These are phyloP conservation scores for Beauveria scarabaeidicola DNA, from an alignment of 2,329 filamentous ascomycete genomes.

Conservation along the genomic window DNA sequence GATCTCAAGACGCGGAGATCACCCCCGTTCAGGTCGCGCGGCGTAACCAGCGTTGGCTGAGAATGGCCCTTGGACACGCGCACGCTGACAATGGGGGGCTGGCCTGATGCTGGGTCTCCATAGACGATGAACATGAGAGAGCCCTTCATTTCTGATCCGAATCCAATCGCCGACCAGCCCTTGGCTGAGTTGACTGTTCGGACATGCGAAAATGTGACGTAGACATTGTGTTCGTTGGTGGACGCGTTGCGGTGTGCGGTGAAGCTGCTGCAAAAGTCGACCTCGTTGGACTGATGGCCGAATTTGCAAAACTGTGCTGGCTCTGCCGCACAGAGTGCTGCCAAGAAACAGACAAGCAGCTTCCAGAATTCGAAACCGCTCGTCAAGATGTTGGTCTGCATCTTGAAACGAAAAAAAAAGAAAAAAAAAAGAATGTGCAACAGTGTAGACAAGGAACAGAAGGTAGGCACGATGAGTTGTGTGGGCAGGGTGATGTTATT, in stretches of 20 bases:
- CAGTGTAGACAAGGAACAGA: too few species aligned
- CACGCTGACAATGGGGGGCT: constrained; percentile 13
- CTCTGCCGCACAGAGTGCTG: neutral
- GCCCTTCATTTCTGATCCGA: constrained; percentile 14
- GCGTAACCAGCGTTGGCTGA: constrained; percentile 7
- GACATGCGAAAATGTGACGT: constrained; percentile 12
- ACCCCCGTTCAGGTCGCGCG: neutral
- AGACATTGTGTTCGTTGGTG: constrained; percentile 14
- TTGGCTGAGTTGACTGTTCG: neutral
- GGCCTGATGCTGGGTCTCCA: constrained; percentile 12
- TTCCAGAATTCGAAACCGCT: too few species aligned
- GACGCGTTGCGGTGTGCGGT: constrained; percentile 15
- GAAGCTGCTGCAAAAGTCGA: constrained; percentile 17
- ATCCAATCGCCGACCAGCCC: constrained; percentile 16
- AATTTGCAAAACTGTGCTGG: constrained; percentile 16
- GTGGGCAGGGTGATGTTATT: neutral
- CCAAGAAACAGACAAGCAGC: neutral
- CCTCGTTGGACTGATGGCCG: constrained; percentile 8
- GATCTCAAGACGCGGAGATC: constrained; percentile 13
- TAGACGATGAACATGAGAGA: constrained; percentile 18
- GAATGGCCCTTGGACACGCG: constrained; percentile 13
- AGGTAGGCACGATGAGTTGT: too few species aligned
- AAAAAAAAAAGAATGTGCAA: neutral
- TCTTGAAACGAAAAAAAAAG: too few species aligned
- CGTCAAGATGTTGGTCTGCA: neutral